Evolutionary conservation across 1,139 yeast genomes (phyloP).

Genomic region (Saccharomyces hybrid): DNA sequence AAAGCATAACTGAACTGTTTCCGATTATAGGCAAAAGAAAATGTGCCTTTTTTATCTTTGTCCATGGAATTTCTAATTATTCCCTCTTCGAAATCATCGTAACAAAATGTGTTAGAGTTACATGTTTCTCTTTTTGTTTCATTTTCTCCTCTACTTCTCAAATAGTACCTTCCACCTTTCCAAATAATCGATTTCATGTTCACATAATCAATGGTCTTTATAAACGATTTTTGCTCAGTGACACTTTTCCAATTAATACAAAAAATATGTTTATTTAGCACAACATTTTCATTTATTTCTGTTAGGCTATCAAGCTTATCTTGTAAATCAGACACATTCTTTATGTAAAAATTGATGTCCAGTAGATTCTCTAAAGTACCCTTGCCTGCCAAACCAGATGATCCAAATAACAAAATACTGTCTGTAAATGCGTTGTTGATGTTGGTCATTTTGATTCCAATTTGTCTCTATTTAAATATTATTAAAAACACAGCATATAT

Average conservation of each 20-base stretch:
- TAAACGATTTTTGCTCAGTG: background rate
- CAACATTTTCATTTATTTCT: background rate
- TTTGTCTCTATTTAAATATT: too few species aligned
- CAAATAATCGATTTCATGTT: background rate
- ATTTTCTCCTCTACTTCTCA: background rate
- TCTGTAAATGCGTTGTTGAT: background rate
- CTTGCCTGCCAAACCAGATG: constrained; percentile 13
- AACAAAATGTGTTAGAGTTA: background rate
- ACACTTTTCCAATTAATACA: constrained; percentile 2
- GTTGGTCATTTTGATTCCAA: too few species aligned
- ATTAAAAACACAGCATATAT: too few species aligned
- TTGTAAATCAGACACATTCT: constrained; percentile 7
- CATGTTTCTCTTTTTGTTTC: background rate
- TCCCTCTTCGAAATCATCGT: background rate
- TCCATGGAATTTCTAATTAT: background rate
- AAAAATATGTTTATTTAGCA: constrained; percentile 1
- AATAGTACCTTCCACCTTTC: background rate
- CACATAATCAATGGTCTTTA: background rate
- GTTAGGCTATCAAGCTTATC: background rate
- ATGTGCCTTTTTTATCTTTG: background rate
- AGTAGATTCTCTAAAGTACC: constrained; percentile 8
- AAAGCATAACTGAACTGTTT: background rate
- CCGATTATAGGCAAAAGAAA: background rate
- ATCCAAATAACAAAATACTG: constrained; percentile 11
- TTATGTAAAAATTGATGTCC: constrained; percentile 8